phyloP scores from a whole-genome alignment of 495 filamentous ascomycete species.

The Xylaria curta region DNA sequence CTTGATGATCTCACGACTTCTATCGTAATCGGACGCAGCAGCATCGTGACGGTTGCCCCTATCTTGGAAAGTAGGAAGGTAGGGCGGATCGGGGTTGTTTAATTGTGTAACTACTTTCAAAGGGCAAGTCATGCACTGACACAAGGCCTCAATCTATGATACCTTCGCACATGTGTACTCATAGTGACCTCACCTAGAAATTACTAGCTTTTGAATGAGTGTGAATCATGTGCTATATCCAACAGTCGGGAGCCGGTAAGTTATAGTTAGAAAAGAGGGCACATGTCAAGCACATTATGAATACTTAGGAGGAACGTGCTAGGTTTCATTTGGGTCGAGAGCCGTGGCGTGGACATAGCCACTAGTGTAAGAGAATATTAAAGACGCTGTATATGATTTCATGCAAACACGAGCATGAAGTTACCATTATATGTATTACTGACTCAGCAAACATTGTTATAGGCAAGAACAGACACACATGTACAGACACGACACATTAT shows the following conservation, averaged over 20 bases:
- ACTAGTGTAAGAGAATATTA: not conserved
- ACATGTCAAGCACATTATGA: not conserved
- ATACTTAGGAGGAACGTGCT: not conserved
- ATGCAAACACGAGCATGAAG: not conserved
- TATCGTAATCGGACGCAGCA: no score
- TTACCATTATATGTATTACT: not conserved
- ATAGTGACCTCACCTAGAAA: not conserved
- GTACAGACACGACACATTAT: slow-evolving; percentile 4
- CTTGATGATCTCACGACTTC: no score
- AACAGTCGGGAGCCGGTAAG: not conserved
- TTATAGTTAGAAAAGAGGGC: not conserved
- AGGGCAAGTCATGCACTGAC: no score
- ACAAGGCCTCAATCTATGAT: not conserved
- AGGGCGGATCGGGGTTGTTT: no score
- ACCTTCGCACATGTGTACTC: not conserved
- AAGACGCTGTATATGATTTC: not conserved
- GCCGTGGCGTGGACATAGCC: not conserved
- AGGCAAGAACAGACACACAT: not conserved
- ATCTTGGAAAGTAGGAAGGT: no score
- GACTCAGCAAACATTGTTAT: no score
- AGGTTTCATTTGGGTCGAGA: not conserved
- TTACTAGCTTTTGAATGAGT: not conserved
- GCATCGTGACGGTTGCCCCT: no score
- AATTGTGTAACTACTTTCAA: no score
- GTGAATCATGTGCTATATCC: not conserved